Evolutionary conservation across 495 filamentous ascomycete genomes (phyloP), one percentile per base, ranked within the genome.

Genomic region (Acidomyces sp.): DNA sequence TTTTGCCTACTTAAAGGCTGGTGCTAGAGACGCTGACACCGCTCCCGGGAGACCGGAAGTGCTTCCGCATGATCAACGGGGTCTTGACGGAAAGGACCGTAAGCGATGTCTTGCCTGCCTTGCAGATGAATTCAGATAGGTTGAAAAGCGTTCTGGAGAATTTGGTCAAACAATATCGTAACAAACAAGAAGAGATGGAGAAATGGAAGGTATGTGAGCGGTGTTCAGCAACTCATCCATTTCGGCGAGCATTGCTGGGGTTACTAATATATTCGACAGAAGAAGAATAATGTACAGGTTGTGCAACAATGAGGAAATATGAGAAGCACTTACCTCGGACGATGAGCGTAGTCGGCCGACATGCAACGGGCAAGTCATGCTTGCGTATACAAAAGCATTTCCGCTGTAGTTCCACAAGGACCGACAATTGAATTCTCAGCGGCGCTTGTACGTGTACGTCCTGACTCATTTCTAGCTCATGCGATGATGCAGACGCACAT

Each of bases 251-350:
- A 17, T 18, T 15, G 16, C 24, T 7, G 7, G 6, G 31, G 6
- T 9, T 26, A 32, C 28, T 36, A 23, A 43, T 32, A 13, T 16
- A 4, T 20, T 18, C 12, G 23, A 34, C 57, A 96, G 90, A 94
- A 94, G 60, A 95, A 95, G 77, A 93, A 97, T 65, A 94, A 95
- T 55, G 75, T 97, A 41, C 88, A 95, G 61, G 84, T 97, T 45
- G 87, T 97, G 39, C 77, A 80, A 56, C 83, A 90, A 60, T 81
- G 66, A 65, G 65, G 58, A 9, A n/a, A n/a, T n/a, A n/a, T n/a
- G n/a, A n/a, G n/a, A n/a, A n/a, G n/a, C n/a, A n/a, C n/a, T n/a
- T n/a, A n/a, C n/a, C n/a, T n/a, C n/a, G n/a, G n/a, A n/a, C n/a
- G n/a, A n/a, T n/a, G n/a, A n/a, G n/a, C n/a, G n/a, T n/a, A n/a